Evolutionary conservation across 768 basidiomycete genomes (phyloP).

Genomic region (Crucibulum laeve): DNA sequence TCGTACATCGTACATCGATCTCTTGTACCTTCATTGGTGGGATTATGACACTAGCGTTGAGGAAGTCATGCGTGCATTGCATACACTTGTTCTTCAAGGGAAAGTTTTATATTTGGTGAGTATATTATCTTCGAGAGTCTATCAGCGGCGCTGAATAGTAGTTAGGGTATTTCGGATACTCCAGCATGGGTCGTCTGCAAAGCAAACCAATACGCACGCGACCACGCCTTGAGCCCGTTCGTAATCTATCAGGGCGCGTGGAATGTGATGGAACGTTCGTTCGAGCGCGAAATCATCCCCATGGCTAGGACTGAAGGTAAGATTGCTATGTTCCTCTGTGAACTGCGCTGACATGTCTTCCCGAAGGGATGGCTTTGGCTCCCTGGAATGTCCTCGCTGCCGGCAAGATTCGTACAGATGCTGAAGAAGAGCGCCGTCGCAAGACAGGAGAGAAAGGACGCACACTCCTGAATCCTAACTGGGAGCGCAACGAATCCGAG

Average conservation of each 20-base stretch:
- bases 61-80: conserved; percentile 47
- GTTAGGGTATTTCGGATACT: conserved; percentile 1
- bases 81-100: conserved; percentile 39
- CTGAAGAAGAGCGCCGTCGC: conserved; percentile 21
- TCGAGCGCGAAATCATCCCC: background rate
- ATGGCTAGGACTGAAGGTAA: background rate
- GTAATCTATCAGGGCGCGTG: background rate
- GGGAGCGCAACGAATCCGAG: conserved; percentile 45
- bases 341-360: conserved; percentile 37
- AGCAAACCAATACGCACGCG: background rate
- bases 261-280: background rate
- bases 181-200: background rate
- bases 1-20: conserved; percentile 32
- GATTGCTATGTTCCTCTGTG: too few species aligned
- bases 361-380: conserved; percentile 47
- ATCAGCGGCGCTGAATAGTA: conserved; percentile 4
- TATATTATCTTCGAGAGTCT: background rate
- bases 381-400: too few species aligned
- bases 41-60: conserved; percentile 41
- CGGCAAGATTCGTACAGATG: too few species aligned
- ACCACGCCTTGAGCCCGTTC: background rate
- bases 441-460: conserved; percentile 34
- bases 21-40: conserved; percentile 39
- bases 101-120: conserved; percentile 37
- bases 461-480: conserved; percentile 17